Evolutionary conservation across 768 basidiomycete species (phyloP), one percentile per base, ranked within the genome.

Genomic region (Auriculariales sp.): DNA sequence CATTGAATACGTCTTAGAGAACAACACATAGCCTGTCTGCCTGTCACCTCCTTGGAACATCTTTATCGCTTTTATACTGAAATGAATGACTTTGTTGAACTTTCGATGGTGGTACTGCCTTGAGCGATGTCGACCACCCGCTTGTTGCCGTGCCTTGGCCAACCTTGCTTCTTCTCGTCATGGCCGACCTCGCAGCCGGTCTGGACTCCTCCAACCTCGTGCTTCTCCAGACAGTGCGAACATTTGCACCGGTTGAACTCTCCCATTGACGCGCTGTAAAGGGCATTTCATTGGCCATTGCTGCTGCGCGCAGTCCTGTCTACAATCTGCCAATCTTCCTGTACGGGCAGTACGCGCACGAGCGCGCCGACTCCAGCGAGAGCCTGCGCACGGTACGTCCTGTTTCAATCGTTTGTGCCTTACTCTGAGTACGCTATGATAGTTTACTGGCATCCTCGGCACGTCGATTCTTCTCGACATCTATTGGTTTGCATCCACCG

Each of bases 251-350:
- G 9, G 3, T 4, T 9, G 12, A 2, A 12, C 33, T n/a, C 47
- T 50, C 19, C 51, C 48, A 17, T 33, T 25, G 14, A 30, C 33
- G 48, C 33, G 48, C 35, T 49, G 48, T 48, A 17, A 55, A 87
- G 85, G 69, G 64, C 25, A 63, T 89, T 25, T 79, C 84, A 12
- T 80, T 84, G 54, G 46, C 71, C 42, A 65, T 75, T 39, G 47
- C 52, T 14, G 69, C 79, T 3, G 83, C 78, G 59, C 55, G 67
- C 0, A 65, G 76, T 0, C 83, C 86, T 2, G 59, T 70, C 1
- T 91, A 91, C 62, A 91, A 91, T 59, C 68, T 91, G 19, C 79
- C 88, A n/a, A 69, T 91, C 48, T 82, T 87, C 54, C 70, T 91
- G 24, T 89, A 88, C 53, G 88, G 88, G 1, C 65, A 68, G 1